Base-by-base conservation (phyloP, 306 rosid genomes). In the Lathyrus oleraceus region DNA sequence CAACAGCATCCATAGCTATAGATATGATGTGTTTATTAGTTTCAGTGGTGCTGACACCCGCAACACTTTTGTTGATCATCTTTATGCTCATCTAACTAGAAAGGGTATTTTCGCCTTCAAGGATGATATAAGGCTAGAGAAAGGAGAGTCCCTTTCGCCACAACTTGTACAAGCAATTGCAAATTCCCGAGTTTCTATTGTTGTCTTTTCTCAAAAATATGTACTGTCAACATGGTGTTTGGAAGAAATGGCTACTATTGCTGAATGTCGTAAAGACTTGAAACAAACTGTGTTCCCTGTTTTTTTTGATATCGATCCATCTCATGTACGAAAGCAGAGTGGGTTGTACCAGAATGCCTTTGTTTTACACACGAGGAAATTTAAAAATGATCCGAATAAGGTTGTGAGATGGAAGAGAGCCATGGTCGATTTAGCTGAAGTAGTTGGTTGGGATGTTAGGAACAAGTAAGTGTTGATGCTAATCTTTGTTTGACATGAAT, bases 201-300 rank as follows among this genome's bases (percentile, higher is more conserved):
- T 72, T 68, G 77, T 72, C 53, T 47, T 47, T 19, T 47, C 21
- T 1, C 16, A 15, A 47, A 10, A 47, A 6, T 15, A 47, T 7
- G 53, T 19, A 6, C 8, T 3, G 6, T 47, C 53, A 47, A 47
- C 53, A 47, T 47, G 53, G 53, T 47, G 53, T 30, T 35, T 72
- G 61, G 53, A 61, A 17, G 77, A 72, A 61, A 38, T 72, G 40
- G 51, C 51, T n/a, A 2, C 36, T 35, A 72, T 72, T 6, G 15
- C 4, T n/a, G 53, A 72, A 20, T 36, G 16, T 38, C 10, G 2
- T 5, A 5, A 0, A 11, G 0, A 5, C 6, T 10, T 27, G 11
- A 35, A 30, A 5, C 67, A 58, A 19, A 28, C 5, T 14, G 76
- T 71, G 59, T 12, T 58, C 8, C 59, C 76, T 0, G 10, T 71